Base-by-base conservation (phyloP, 345 rosid genomes). In the Hibiscus trionum region DNA sequence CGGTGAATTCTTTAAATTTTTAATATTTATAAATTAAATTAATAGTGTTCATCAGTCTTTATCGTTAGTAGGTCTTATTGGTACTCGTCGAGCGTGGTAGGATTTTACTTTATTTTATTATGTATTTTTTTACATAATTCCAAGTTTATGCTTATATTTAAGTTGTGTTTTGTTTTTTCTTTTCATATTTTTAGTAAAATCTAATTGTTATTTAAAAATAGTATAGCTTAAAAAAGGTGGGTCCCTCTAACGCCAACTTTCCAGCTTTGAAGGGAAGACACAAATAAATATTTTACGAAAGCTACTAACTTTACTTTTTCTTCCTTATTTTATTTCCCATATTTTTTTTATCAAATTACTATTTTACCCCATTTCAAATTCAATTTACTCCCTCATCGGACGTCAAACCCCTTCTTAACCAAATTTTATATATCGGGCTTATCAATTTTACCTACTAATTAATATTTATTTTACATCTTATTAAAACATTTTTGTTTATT, bases 361-460 rank as follows among this genome's bases (percentile, higher is more conserved):
- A 50, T 66, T 61, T 59, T 56, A 57, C 7, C 85, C 49, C 70
- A 74, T 67, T 82, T 86, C 76, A 79, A 87, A 75, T 16, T 82
- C 59, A 77, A 76, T 70, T 79, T 82, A 39, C 44, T 10, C 11
- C 14, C 14, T 11, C 47, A 44, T 50, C 68, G 93, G 93, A 90
- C 91, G 83, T 81, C 79, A 88, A 90, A 77, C 21, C 73, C 69
- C 73, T 31, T 75, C 82, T 88, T 72, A 88, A 88, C 87, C 82
- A 77, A 78, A 82, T 44, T 82, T 76, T 65, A 86, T 79, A 78
- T 81, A 82, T 83, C 77, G 88, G 86, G 82, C 76, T 82, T 84
- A 80, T 80, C 78, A 76, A 85, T 73, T 82, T 83, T 82, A 69
- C 66, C 69, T 42, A 37, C 64, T 37, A 64, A 64, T 53, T 65